phyloP scores from a whole-genome alignment of 345 rosid genomes.

The Reutealis trisperma region DNA sequence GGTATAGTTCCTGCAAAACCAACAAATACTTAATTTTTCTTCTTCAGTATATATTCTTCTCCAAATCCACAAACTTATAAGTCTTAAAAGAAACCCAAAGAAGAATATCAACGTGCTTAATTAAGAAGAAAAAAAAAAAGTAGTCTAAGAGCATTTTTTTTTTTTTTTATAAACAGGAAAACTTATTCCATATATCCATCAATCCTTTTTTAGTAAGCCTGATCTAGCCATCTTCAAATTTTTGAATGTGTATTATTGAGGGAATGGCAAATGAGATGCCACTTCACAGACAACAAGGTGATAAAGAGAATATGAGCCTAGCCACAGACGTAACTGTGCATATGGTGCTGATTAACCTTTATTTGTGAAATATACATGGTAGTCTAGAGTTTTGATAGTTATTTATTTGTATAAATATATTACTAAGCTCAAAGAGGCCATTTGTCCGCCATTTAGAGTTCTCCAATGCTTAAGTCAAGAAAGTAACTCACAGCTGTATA shows the following conservation, averaged over 20 bases:
- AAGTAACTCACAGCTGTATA: slow-evolving; percentile 77
- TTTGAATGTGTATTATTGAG: not conserved
- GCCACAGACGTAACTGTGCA: not conserved
- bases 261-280: not conserved
- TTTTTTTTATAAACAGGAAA: too few relatives aligned
- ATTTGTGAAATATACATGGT: not conserved
- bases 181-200: too few relatives aligned
- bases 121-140: not conserved
- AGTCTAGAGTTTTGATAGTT: not conserved
- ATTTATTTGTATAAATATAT: not conserved
- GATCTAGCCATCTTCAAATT: not conserved
- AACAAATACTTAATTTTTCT: not conserved
- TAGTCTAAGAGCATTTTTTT: not conserved
- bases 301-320: not conserved
- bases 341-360: not conserved
- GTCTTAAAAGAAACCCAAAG: not conserved
- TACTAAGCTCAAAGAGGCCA: not conserved
- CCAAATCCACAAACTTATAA: not conserved
- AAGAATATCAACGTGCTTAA: not conserved
- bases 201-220: not conserved
- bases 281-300: not conserved
- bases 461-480: not conserved
- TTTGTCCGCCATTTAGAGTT: slow-evolving; percentile 1
- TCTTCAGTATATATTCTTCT: not conserved
- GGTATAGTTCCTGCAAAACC: slow-evolving; percentile 34